Evolutionary conservation across 177 flowering plant genomes (phyloP).

Genomic region (Vitis hybrid): DNA sequence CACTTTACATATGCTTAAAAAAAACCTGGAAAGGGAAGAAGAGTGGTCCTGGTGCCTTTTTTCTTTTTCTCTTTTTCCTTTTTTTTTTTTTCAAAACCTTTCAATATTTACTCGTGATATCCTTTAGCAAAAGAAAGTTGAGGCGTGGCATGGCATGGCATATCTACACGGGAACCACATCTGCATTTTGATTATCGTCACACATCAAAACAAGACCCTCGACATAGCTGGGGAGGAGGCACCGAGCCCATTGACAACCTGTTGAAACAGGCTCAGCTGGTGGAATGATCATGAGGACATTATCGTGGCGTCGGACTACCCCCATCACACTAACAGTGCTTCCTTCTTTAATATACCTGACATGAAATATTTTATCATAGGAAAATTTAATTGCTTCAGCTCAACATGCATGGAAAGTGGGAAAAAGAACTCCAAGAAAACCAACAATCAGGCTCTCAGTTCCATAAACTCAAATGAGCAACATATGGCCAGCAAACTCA

Average conservation of each 20-base stretch:
- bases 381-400: not conserved
- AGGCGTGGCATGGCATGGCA: not conserved
- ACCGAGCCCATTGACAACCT: constrained; percentile 73
- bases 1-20: constrained; percentile 26
- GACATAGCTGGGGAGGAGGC: constrained; percentile 72
- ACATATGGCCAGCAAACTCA: not conserved
- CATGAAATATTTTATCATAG: not conserved
- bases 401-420: not conserved
- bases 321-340: constrained; percentile 95
- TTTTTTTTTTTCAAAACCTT: constrained; percentile 7
- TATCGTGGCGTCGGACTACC: constrained; percentile 77
- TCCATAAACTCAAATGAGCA: too few species aligned
- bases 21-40: constrained; percentile 12
- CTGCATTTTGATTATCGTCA: constrained; percentile 69
- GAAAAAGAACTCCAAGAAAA: not conserved
- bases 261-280: constrained; percentile 72
- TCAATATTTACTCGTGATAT: constrained; percentile 16
- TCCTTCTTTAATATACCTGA: constrained; percentile 91
- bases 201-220: constrained; percentile 82
- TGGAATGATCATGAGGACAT: constrained; percentile 83
- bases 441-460: too few species aligned
- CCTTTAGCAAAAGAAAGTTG: constrained; percentile 5
- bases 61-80: not conserved
- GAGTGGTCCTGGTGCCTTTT: constrained; percentile 1
- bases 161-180: constrained; percentile 79